Evolutionary conservation across 1,284 basidiomycete species (phyloP), one percentile per base, ranked within the genome.

Genomic region (Cryptococcus sp.): DNA sequence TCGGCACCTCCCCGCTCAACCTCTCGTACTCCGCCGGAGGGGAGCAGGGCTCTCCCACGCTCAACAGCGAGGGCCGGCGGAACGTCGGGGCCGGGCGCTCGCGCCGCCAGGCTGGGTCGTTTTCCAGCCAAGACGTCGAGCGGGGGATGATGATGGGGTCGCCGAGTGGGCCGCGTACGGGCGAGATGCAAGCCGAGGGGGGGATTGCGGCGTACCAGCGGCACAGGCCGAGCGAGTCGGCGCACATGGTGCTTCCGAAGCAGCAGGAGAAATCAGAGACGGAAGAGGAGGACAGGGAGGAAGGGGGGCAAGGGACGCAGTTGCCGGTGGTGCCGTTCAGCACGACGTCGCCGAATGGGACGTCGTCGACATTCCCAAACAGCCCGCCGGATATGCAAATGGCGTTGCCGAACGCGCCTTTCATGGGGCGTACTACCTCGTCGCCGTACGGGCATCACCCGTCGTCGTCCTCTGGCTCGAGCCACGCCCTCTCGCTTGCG

Each of bases 101-200:
- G 28, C 28, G 28, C 28, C 82, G 92, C 21, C 89, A 95, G 72
- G 92, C 89, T 1, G 92, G 92, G 6, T 95, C 91, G 0, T 96
- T 95, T 79, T 93, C 90, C 63, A 87, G 83, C 37, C 88, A 91
- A 69, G 92, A 96, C 71, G 87, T 96, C 1, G 87, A 94, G 72
- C 85, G 90, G 54, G 92, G 92, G 38, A 89, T 87, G 75, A 80
- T 84, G 53, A 78, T 95, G 61, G 87, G 89, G 1, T 76, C 77
- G 6, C 70, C 72, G 3, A 52, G 59, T 53, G 50, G 36, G 28
- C 45, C 52, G 33, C 44, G 57, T 50, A 44, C 52, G 18, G 48
- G 21, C 13, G 46, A 54, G 33, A 37, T 38, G 33, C 20, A 11
- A 9, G 5, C 28, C 9, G 28, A 33, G 18, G 15, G 33, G 13